phyloP scores from a whole-genome alignment of 495 filamentous ascomycete genomes.

The Staphylotrichum longicolle region DNA sequence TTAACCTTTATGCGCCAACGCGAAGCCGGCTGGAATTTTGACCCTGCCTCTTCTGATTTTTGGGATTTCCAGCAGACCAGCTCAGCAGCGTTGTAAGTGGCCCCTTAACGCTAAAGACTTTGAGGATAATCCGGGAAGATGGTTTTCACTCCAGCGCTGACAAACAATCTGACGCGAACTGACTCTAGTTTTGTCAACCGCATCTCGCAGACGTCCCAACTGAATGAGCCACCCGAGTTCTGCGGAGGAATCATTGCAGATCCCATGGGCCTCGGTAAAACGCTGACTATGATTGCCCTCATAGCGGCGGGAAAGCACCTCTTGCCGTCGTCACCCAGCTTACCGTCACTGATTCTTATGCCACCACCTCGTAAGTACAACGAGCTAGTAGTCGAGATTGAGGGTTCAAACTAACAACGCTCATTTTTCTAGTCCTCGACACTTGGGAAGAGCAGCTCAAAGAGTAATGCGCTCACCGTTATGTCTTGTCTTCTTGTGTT shows the following conservation, averaged over 20 bases:
- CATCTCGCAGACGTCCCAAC: conserved; percentile 24
- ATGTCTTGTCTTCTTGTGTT: no score
- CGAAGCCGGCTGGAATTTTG: conserved; percentile 39
- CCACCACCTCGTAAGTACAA: conserved; percentile 37
- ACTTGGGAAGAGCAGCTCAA: conserved; percentile 41
- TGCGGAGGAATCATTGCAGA: conserved; percentile 44
- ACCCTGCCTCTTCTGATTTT: conserved; percentile 19
- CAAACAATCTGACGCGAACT: no score
- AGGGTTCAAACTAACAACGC: background rate
- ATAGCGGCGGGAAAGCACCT: conserved; percentile 19
- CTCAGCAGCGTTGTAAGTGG: conserved; percentile 18
- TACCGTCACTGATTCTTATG: conserved; percentile 34
- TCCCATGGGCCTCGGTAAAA: conserved; percentile 45
- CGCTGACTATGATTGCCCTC: conserved; percentile 41
- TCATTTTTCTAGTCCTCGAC: conserved; percentile 28
- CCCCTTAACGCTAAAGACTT: background rate
- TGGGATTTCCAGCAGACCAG: conserved; percentile 26
- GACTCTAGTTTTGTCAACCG: conserved; percentile 30
- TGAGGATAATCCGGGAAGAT: no score
- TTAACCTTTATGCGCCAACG: conserved; percentile 44
- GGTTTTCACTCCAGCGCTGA: no score
- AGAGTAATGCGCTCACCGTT: conserved; percentile 13
- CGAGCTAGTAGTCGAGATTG: background rate
- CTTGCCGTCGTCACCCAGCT: background rate
- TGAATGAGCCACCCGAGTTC: conserved; percentile 29